Conservation (phyloP, 768 basidiomycete species). For the Lactarius tabidus region DNA sequence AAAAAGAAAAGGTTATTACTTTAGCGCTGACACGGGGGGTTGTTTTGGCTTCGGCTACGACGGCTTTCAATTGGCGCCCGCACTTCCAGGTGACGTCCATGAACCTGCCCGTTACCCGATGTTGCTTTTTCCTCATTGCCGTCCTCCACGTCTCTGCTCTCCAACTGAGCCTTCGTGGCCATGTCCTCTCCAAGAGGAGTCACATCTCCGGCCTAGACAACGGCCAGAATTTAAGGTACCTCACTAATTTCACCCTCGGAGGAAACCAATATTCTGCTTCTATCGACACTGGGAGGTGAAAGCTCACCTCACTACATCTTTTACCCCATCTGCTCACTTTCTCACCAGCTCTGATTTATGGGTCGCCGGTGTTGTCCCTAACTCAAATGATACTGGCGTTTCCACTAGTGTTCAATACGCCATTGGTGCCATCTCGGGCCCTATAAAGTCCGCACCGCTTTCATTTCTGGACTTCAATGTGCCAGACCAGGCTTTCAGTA, state of each 20-base stretch:
- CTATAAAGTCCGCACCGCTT: slow-evolving; percentile 42
- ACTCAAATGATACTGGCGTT: slow-evolving; percentile 38
- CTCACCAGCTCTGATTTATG: slow-evolving; percentile 61
- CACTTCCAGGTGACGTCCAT: background rate
- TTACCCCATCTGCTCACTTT: background rate
- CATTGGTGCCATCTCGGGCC: slow-evolving; percentile 46
- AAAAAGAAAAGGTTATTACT: background rate
- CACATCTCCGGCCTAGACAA: slow-evolving; percentile 32
- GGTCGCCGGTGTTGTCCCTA: slow-evolving; percentile 45
- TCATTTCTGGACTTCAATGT: slow-evolving; percentile 44
- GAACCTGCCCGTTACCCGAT: background rate
- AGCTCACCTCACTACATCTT: background rate
- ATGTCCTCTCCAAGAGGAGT: slow-evolving; percentile 28
- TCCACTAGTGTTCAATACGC: slow-evolving; percentile 49
- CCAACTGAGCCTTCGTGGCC: slow-evolving; percentile 8
- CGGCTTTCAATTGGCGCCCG: background rate
- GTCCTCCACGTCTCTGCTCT: slow-evolving; percentile 5
- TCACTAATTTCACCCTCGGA: slow-evolving; percentile 40
- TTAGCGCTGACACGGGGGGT: too few relatives aligned
- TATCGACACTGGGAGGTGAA: slow-evolving; percentile 47
- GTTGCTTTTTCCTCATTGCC: background rate
- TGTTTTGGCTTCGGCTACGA: background rate
- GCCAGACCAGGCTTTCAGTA: slow-evolving; percentile 47
- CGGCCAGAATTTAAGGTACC: slow-evolving; percentile 35
- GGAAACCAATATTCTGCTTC: slow-evolving; percentile 33